Conservation (phyloP, 371 early-diverging fungal genomes). For the Mucor circinelloides region DNA sequence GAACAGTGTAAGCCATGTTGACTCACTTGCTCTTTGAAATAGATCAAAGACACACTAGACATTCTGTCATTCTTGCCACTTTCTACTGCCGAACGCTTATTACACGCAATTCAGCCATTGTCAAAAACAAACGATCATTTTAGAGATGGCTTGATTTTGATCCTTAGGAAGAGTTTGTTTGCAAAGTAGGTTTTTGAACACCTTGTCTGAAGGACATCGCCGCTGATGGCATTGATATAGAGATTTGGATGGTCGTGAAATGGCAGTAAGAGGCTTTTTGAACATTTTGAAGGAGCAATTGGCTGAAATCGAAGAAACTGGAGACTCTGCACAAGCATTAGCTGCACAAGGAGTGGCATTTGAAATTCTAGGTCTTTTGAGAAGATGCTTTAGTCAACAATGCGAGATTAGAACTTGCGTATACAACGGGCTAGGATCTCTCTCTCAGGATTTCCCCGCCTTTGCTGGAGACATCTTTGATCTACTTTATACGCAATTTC, state of each 20-base stretch:
- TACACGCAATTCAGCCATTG: slow-evolving; percentile 55
- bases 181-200: slow-evolving; percentile 48
- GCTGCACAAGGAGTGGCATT: slow-evolving; percentile 33
- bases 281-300: slow-evolving; percentile 39
- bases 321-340: slow-evolving; percentile 6
- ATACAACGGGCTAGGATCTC: slow-evolving; percentile 53
- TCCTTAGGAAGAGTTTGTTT: slow-evolving; percentile 64
- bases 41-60: slow-evolving; percentile 64
- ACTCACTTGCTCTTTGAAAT: not conserved
- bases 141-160: slow-evolving; percentile 59
- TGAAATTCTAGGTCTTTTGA: slow-evolving; percentile 61
- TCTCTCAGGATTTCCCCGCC: slow-evolving; percentile 33
- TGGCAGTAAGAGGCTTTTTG: slow-evolving; percentile 62
- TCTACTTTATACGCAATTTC: slow-evolving; percentile 55
- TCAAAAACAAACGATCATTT: slow-evolving; percentile 50
- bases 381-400: slow-evolving; percentile 65
- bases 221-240: slow-evolving; percentile 19
- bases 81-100: slow-evolving; percentile 50
- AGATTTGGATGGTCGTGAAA: slow-evolving; percentile 57
- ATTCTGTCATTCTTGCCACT: slow-evolving; percentile 59
- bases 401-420: slow-evolving; percentile 50
- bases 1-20: not conserved
- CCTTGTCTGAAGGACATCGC: not conserved
- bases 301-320: slow-evolving; percentile 8
- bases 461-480: slow-evolving; percentile 54